Evolutionary conservation across 169 alveolate genomes (phyloP).

Genomic region (Cryptosporidium sp.): DNA sequence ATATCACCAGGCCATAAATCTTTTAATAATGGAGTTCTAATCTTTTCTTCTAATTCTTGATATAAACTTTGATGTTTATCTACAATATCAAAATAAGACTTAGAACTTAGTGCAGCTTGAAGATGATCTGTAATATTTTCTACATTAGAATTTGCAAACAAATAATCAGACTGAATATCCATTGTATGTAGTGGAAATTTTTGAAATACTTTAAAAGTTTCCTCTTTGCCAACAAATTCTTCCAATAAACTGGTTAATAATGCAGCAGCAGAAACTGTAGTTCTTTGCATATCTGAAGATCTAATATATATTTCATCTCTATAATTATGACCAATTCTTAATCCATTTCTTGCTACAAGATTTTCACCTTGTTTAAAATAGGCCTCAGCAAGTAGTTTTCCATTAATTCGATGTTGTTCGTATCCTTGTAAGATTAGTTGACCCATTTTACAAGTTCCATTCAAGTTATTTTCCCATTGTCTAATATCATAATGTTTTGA

Average conservation of each 20-base stretch:
- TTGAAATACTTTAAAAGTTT: slow-evolving; percentile 33
- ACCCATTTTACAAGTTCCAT: slow-evolving; percentile 75
- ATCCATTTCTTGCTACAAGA: slow-evolving; percentile 35
- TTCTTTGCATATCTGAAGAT: slow-evolving; percentile 75
- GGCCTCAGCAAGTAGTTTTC: slow-evolving; percentile 56
- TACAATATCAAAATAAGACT: slow-evolving; percentile 31
- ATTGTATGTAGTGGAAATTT: slow-evolving; percentile 67
- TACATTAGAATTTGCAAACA: slow-evolving; percentile 67
- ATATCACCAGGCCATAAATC: slow-evolving; percentile 76
- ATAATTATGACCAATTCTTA: slow-evolving; percentile 16
- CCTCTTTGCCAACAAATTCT: slow-evolving; percentile 45
- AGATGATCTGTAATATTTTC: slow-evolving; percentile 61
- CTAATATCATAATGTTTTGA: slow-evolving; percentile 72
- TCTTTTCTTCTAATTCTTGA: slow-evolving; percentile 29
- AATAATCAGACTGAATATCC: slow-evolving; percentile 72
- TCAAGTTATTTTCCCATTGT: slow-evolving; percentile 70
- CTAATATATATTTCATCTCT: slow-evolving; percentile 63
- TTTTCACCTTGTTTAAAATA: slow-evolving; percentile 21
- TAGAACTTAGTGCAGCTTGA: slow-evolving; percentile 34
- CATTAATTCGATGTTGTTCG: slow-evolving; percentile 68
- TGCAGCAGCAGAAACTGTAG: slow-evolving; percentile 75
- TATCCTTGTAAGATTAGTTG: slow-evolving; percentile 64
- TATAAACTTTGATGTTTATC: slow-evolving; percentile 51
- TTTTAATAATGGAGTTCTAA: slow-evolving; percentile 27
- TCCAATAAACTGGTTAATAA: slow-evolving; percentile 56